These are phyloP conservation scores for Backusella sp. DNA, from an alignment of 192 early-diverging fungal genomes.

Conservation along the genomic window DNA sequence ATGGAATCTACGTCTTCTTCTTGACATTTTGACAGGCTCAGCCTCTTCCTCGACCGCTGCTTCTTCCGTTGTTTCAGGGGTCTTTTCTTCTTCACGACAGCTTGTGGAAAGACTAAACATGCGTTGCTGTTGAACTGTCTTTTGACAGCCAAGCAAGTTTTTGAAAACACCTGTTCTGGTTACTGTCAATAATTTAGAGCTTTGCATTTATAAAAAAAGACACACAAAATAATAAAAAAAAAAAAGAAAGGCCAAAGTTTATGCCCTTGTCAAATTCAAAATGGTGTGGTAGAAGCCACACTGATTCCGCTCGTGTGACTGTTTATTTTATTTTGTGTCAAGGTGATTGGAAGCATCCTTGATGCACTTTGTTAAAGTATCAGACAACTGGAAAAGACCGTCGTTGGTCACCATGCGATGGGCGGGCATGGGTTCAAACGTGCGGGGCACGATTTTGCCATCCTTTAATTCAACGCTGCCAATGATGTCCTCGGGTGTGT, in stretches of 20 bases:
- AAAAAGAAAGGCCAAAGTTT: not conserved
- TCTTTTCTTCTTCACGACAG: conserved; percentile 1
- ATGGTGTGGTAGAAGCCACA: not conserved
- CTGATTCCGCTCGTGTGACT: not conserved
- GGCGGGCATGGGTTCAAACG: conserved; percentile 58
- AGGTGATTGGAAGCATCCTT: conserved; percentile 9
- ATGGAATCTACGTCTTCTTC: conserved; percentile 35
- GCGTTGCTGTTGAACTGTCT: conserved; percentile 9
- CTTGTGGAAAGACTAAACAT: conserved; percentile 12
- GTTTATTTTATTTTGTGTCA: not conserved
- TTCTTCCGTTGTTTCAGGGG: conserved; percentile 13
- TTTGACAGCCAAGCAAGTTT: not conserved
- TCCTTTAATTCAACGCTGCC: conserved; percentile 52
- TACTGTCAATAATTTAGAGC: not conserved
- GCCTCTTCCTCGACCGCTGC: conserved; percentile 14
- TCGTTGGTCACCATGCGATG: conserved; percentile 52
- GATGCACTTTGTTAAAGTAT: conserved; percentile 42
- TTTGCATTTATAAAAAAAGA: not conserved
- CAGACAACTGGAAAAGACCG: conserved; percentile 53
- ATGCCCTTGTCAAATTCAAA: conserved; percentile 12
- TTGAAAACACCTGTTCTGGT: conserved; percentile 1
- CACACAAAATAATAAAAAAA: not conserved
- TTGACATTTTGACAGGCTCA: conserved; percentile 33
- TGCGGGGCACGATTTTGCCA: conserved; percentile 44
- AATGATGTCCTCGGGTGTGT: conserved; percentile 61